Evolutionary conservation across 306 rosid species (phyloP), one percentile per base, ranked within the genome.

Genomic region (Gillenia trifoliata): DNA sequence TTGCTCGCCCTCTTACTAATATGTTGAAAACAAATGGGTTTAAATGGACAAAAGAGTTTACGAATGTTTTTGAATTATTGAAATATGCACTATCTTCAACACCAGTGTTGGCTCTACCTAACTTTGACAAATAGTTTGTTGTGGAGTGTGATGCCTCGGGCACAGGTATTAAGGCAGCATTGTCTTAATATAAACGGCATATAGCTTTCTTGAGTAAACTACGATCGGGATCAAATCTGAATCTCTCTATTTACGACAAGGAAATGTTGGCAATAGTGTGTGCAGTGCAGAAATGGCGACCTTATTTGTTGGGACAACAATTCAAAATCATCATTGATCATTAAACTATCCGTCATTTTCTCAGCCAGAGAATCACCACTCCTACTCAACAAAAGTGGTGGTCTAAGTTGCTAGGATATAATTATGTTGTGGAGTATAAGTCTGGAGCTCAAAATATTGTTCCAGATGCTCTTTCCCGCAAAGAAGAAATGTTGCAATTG

Each of bases 391-490:
- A 64, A 7, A 30, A 64, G 5, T 33, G 68, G 45, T 2, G 33
- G 2, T 64, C n/a, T 1, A 64, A 64, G 23, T 6, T 64, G 1
- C 25, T 64, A 8, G 26, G 16, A 1, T 33, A 17, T 13, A 64
- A 31, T 1, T 64, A 31, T n/a, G 12, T 12, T 2, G 5, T 64
- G 0, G 6, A 30, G 3, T 64, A 64, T 1, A 9, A 13, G 1
- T 1, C 77, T 62, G 0, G 1, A 43, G 4, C 15, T 73, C 0
- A 41, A 41, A 41, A 41, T 1, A 41, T 41, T 41, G 47, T 41
- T 41, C 16, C 6, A 0, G 4, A 0, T 1, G 25, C 8, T 0
- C 23, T 30, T 1, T 30, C 1, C 16, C 6, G 4, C 4, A 41
- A 41, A 41, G 5, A 41, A 4, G 47, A 41, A 41, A 41, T 41